A percentile compares a stretch with the other conserved stretches of the same genome.
These are phyloP conservation scores for Diddensiella transvaalensis DNA, from an alignment of 805 yeast species.

Conservation along the genomic window DNA sequence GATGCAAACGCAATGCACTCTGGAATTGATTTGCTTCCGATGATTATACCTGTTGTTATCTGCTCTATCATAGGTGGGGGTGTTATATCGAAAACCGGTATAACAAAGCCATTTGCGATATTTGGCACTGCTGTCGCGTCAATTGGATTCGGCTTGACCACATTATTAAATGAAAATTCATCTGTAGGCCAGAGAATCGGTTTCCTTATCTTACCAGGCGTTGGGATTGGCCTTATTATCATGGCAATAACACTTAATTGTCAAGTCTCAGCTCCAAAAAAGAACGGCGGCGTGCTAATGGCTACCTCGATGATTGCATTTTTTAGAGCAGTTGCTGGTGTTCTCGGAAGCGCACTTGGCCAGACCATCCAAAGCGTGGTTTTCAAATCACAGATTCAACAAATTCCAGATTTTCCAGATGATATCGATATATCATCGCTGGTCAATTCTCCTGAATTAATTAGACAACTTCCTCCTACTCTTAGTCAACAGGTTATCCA, in stretches of 20 bases:
- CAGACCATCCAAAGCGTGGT: conserved; percentile 40
- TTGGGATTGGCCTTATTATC: conserved; percentile 43
- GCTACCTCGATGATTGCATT: conserved; percentile 46
- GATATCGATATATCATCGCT: conserved; percentile 5
- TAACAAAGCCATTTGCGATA: conserved; percentile 42
- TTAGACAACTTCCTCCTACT: conserved; percentile 14
- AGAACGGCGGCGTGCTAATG: conserved; percentile 48
- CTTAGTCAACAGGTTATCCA: conserved; percentile 10
- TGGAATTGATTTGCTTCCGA: conserved; percentile 42
- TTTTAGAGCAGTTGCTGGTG: conserved; percentile 43
- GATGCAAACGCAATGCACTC: conserved; percentile 39
- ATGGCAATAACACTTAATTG: conserved; percentile 43
- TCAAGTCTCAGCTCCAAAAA: conserved; percentile 49
- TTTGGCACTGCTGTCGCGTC: conserved; percentile 36
- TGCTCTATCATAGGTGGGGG: conserved; percentile 43
- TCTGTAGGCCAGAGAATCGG: conserved; percentile 40
- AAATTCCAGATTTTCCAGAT: neutral
- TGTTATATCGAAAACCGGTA: conserved; percentile 40
- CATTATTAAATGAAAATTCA: conserved; percentile 40
- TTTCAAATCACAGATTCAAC: conserved; percentile 20
- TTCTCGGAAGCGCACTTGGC: conserved; percentile 41
- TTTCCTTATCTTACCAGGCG: conserved; percentile 43
- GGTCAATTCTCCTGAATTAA: conserved; percentile 18
- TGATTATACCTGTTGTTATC: conserved; percentile 42
- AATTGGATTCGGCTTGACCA: conserved; percentile 44